Conservation (phyloP, 2,329 filamentous ascomycete genomes). For the Cytospora paraplurivora region DNA sequence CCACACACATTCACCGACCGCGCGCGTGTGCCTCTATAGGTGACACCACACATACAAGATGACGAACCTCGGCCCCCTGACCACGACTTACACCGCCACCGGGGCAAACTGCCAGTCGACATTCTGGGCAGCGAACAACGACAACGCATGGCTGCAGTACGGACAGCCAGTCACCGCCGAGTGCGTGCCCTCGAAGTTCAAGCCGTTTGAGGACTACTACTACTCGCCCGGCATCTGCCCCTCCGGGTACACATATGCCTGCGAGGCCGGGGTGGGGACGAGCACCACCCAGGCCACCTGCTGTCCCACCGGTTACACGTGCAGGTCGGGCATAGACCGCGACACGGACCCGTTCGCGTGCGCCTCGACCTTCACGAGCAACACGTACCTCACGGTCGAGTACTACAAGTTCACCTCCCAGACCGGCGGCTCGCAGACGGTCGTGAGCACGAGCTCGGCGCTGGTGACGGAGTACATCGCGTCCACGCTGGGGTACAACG, state of each 20-base stretch:
- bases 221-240: slow-evolving; percentile 10
- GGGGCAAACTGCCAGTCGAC: slow-evolving; percentile 10
- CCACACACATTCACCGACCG: not conserved
- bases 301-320: slow-evolving; percentile 1
- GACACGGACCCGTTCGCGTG: slow-evolving; percentile 10
- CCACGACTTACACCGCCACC: slow-evolving; percentile 2
- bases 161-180: slow-evolving; percentile 1
- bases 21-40: not conserved
- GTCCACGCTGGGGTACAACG: not conserved
- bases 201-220: slow-evolving; percentile 4
- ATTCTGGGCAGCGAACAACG: not conserved
- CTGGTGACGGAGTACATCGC: not conserved
- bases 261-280: slow-evolving; percentile 4
- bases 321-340: not conserved
- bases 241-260: slow-evolving; percentile 8
- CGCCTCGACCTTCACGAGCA: not conserved
- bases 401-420: not conserved
- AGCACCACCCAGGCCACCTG: slow-evolving; percentile 14
- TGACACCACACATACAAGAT: not conserved
- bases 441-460: not conserved
- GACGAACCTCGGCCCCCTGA: slow-evolving; percentile 9
- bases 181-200: slow-evolving; percentile 11
- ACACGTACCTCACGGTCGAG: slow-evolving; percentile 3
- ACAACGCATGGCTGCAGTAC: slow-evolving; percentile 13
- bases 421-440: not conserved